A percentile compares a stretch with the other conserved stretches of the same genome.
These are phyloP conservation scores for Casuarina glauca DNA, from an alignment of 306 rosid genomes.

Conservation along the genomic window DNA sequence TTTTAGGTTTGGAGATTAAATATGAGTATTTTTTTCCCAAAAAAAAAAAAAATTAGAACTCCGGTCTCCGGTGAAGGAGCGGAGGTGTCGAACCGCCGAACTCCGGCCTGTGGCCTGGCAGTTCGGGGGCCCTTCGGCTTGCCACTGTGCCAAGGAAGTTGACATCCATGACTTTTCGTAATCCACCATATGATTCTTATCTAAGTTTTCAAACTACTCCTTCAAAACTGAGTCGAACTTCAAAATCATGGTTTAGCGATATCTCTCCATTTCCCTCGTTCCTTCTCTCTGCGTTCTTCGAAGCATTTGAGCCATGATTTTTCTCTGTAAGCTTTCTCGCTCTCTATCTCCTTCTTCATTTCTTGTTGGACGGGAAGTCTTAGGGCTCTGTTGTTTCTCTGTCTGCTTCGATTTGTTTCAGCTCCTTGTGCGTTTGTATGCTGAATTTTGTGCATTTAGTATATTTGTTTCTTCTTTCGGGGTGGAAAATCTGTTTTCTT, in stretches of 20 bases:
- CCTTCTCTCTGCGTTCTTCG: neutral
- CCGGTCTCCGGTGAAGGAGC: too few species aligned
- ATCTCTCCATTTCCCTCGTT: neutral
- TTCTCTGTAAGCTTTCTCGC: neutral
- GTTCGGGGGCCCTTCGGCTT: too few species aligned
- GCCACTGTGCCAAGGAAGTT: too few species aligned
- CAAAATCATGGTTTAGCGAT: conserved; percentile 3
- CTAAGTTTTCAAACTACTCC: too few species aligned
- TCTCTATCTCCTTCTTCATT: neutral
- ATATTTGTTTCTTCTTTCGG: neutral
- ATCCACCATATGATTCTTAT: neutral
- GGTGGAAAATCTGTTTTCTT: neutral
- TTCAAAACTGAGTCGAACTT: neutral
- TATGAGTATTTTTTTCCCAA: too few species aligned
- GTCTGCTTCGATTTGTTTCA: neutral
- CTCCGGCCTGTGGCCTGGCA: too few species aligned
- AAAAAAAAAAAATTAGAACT: too few species aligned
- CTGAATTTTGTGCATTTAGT: neutral
- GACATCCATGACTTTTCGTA: neutral
- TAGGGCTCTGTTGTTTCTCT: neutral
- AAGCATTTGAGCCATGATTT: neutral
- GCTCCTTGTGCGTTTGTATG: neutral
- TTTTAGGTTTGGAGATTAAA: too few species aligned
- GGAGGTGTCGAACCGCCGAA: too few species aligned
- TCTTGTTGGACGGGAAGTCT: neutral